These are phyloP conservation scores for Amanita exitialis DNA, from an alignment of 768 basidiomycete species.

Conservation along the genomic window DNA sequence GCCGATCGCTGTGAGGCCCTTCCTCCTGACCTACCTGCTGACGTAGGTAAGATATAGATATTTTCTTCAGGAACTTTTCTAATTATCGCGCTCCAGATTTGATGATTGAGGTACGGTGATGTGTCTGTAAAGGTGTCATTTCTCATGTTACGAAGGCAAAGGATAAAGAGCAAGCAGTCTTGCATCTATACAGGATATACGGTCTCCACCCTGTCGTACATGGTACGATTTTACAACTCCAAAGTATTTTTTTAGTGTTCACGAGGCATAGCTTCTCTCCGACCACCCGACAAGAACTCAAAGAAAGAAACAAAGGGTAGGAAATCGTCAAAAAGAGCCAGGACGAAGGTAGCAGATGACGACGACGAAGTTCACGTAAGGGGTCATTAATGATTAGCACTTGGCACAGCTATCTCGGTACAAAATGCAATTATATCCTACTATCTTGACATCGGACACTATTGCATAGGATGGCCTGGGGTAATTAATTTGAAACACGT, in stretches of 20 bases:
- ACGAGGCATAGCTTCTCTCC: constrained; percentile 26
- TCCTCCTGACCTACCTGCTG: constrained; percentile 53
- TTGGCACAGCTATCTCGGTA: background rate
- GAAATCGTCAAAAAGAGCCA: constrained; percentile 28
- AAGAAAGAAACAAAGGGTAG: constrained; percentile 35
- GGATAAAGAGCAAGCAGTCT: constrained; percentile 89
- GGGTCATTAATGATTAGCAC: background rate
- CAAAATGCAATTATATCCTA: background rate
- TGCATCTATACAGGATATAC: constrained; percentile 77
- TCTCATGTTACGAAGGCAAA: constrained; percentile 39
- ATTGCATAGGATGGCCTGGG: background rate
- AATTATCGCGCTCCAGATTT: constrained; percentile 37
- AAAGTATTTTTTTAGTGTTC: background rate
- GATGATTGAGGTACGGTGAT: constrained; percentile 68
- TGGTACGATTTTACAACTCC: constrained; percentile 20
- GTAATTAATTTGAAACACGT: background rate
- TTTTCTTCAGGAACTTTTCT: constrained; percentile 6
- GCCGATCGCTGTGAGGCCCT: constrained; percentile 70
- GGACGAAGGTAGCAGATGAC: background rate
- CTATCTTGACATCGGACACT: background rate
- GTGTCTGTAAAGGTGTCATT: background rate
- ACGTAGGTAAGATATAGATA: constrained; percentile 39
- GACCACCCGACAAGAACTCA: constrained; percentile 30
- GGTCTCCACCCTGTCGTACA: constrained; percentile 53
- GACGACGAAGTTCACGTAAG: background rate